A percentile compares a stretch with the other conserved stretches of the same genome.
Conservation (phyloP, 768 basidiomycete genomes). For the Hirschioporus abietinus region DNA sequence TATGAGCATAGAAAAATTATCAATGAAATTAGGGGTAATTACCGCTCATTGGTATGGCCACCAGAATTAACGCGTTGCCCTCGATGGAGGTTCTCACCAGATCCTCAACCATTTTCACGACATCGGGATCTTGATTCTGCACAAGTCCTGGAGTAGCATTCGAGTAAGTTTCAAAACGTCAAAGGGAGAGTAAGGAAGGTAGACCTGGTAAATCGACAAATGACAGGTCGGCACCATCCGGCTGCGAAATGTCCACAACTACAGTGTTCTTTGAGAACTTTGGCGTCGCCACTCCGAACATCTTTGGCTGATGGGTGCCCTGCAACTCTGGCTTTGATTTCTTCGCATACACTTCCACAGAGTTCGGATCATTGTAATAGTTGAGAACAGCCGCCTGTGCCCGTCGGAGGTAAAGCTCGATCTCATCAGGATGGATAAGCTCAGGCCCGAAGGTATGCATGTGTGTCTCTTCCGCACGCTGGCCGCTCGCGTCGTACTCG, state of each 20-base stretch:
- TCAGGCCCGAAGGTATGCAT: constrained; percentile 21
- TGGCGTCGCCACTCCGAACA: constrained; percentile 18
- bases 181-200: neutral
- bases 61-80: constrained; percentile 48
- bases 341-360: constrained; percentile 15
- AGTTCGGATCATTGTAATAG: constrained; percentile 28
- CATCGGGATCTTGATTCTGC: constrained; percentile 39
- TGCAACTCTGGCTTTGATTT: constrained; percentile 15
- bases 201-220: constrained; percentile 54
- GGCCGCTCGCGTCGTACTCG: neutral
- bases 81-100: constrained; percentile 44
- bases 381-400: constrained; percentile 57
- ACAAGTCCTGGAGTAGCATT: constrained; percentile 33
- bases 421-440: constrained; percentile 33
- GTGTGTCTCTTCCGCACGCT: neutral
- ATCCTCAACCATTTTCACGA: constrained; percentile 41
- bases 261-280: constrained; percentile 51
- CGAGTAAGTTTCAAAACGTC: neutral
- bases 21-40: constrained; percentile 5
- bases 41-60: constrained; percentile 53
- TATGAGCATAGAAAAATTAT: neutral
- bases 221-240: constrained; percentile 39
- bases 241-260: constrained; percentile 39
- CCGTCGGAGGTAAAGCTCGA: constrained; percentile 51
- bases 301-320: constrained; percentile 14